phyloP scores from a whole-genome alignment of 805 yeast species.

The Kazachstania viticola region DNA sequence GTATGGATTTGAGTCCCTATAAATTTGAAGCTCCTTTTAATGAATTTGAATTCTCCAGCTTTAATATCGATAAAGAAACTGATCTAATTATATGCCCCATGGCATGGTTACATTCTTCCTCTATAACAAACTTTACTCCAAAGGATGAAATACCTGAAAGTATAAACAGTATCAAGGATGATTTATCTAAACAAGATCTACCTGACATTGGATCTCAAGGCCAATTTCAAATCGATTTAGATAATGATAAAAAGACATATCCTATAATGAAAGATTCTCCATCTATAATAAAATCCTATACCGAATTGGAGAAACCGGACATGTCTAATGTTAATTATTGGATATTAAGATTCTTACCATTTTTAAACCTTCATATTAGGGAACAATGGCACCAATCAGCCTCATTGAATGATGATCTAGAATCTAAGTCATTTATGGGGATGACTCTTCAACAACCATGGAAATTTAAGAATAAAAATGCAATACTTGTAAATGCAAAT shows the following conservation, averaged over 20 bases:
- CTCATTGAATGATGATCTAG: constrained; percentile 4
- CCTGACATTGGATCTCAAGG: constrained; percentile 20
- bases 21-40: constrained; percentile 71
- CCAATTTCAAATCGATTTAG: constrained; percentile 13
- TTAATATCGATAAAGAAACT: constrained; percentile 36
- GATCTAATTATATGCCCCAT: constrained; percentile 64
- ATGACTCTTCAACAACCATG: constrained; percentile 11
- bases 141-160: constrained; percentile 6
- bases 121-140: constrained; percentile 23
- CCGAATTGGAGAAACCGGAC: constrained; percentile 31
- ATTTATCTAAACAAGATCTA: constrained; percentile 7
- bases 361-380: constrained; percentile 30
- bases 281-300: constrained; percentile 6
- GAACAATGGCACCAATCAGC: constrained; percentile 9
- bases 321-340: constrained; percentile 54
- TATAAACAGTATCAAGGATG: constrained; percentile 5
- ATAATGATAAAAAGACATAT: constrained; percentile 6
- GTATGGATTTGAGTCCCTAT: constrained; percentile 91
- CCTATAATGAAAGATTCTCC: constrained; percentile 6
- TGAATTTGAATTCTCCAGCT: constrained; percentile 56
- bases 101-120: constrained; percentile 64
- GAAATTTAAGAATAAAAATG: constrained; percentile 21
- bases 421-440: constrained; percentile 14
- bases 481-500: constrained; percentile 47
- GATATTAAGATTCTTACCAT: constrained; percentile 60